A percentile compares a stretch with the other conserved stretches of the same genome.
Conservation (phyloP, 2,329 filamentous ascomycete genomes). For the Botrytis paeoniae region DNA sequence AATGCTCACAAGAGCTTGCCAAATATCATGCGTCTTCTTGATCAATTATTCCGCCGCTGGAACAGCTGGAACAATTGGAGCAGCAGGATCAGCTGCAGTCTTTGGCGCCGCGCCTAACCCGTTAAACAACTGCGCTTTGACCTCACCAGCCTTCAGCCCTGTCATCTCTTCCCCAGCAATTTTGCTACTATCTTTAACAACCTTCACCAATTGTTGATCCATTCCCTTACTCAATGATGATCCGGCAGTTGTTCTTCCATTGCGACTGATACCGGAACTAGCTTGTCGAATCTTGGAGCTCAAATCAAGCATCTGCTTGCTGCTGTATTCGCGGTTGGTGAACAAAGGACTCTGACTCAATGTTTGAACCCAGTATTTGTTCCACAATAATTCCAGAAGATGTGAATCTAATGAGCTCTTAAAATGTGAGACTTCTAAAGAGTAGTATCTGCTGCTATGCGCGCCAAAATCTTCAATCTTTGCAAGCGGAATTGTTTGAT, state of each 20-base stretch:
- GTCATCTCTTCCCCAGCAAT: constrained; percentile 53
- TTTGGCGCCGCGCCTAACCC: constrained; percentile 30
- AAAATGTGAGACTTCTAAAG: constrained; percentile 87
- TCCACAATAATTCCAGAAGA: constrained; percentile 87
- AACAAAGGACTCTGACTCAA: constrained; percentile 86
- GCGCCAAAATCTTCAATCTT: constrained; percentile 97
- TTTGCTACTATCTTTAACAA: constrained; percentile 54
- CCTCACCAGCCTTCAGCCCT: constrained; percentile 43
- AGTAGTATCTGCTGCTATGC: constrained; percentile 86
- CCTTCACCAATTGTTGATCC: constrained; percentile 51
- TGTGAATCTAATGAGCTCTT: constrained; percentile 88
- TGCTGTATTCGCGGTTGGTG: constrained; percentile 89
- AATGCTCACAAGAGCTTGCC: constrained; percentile 13
- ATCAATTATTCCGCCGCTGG: constrained; percentile 1
- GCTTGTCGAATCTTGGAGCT: constrained; percentile 76
- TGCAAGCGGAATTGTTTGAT: constrained; percentile 78
- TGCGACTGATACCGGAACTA: constrained; percentile 42
- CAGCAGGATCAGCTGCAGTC: neutral
- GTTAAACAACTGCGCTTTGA: constrained; percentile 51
- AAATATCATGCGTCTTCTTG: neutral
- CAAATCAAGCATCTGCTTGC: constrained; percentile 87
- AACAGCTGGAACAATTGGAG: neutral
- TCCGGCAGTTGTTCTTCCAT: constrained; percentile 35
- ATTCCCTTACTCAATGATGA: constrained; percentile 29
- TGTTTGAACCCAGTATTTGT: constrained; percentile 98